Evolutionary conservation across 108 stramenopile genomes (phyloP).

Genomic region (Cyclotella choctawhatcheeana): DNA sequence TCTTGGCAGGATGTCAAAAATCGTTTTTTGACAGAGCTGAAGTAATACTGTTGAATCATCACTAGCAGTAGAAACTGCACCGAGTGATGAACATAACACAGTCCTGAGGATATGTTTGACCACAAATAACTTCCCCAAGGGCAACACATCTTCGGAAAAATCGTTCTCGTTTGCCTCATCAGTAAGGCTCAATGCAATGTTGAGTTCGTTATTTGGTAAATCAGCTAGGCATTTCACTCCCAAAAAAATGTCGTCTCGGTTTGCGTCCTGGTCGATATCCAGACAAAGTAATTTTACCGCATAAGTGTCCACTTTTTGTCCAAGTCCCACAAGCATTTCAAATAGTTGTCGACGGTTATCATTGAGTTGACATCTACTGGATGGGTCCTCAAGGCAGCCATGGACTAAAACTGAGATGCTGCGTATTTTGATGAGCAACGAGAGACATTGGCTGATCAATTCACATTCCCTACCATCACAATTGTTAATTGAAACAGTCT

Average conservation of each 20-base stretch:
- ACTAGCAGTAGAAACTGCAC: too few species aligned
- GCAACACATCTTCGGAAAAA: background rate
- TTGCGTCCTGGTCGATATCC: background rate
- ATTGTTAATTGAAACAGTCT: background rate
- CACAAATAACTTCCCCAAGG: slow-evolving; percentile 33
- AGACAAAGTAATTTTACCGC: slow-evolving; percentile 21
- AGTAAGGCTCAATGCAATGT: background rate
- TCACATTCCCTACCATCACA: background rate
- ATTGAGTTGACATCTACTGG: background rate
- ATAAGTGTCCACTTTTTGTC: slow-evolving; percentile 14
- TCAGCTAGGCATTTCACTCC: slow-evolving; percentile 21
- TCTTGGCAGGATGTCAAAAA: slow-evolving; percentile 34
- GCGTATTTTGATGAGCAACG: slow-evolving; percentile 13
- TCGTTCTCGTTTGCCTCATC: background rate
- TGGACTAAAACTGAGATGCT: slow-evolving; percentile 3
- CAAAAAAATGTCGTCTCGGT: background rate
- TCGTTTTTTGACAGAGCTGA: slow-evolving; percentile 15
- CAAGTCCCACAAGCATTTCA: slow-evolving; percentile 26
- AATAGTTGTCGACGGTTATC: slow-evolving; percentile 9
- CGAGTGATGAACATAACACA: too few species aligned
- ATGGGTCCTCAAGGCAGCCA: background rate
- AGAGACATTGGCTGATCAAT: slow-evolving; percentile 2
- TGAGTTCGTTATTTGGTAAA: background rate
- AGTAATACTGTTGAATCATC: slow-evolving; percentile 5
- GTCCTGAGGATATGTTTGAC: slow-evolving; percentile 25